Evolutionary conservation across 441 rosid genomes (phyloP).

Genomic region (Croton laevigatus): DNA sequence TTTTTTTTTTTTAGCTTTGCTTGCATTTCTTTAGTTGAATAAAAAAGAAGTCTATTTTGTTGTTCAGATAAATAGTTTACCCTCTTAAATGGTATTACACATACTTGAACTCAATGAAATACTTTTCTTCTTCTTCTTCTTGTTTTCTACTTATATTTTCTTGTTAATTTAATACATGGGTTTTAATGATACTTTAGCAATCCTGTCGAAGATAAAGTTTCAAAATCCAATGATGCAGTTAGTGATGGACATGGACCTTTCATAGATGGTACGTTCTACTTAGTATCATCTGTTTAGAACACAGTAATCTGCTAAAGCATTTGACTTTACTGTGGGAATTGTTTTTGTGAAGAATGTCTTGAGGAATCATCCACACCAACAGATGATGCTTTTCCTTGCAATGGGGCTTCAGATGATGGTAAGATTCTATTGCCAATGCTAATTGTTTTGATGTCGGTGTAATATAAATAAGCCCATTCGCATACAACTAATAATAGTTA

Average conservation of each 20-base stretch:
- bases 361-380: constrained; percentile 22
- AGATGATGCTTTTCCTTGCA: constrained; percentile 25
- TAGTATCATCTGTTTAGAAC: constrained; percentile 13
- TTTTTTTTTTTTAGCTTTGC: no score
- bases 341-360: constrained; percentile 31
- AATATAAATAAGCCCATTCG: not conserved
- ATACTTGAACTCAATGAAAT: no score
- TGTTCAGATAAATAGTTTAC: no score
- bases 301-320: not conserved
- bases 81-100: no score
- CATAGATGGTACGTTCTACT: constrained; percentile 24
- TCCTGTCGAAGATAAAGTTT: constrained; percentile 15
- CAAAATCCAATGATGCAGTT: constrained; percentile 12
- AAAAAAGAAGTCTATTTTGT: no score
- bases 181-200: constrained; percentile 21
- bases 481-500: no score
- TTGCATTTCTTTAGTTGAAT: no score
- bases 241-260: constrained; percentile 14
- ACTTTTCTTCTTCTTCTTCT: not conserved
- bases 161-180: not conserved
- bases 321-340: not conserved
- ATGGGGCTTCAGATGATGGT: constrained; percentile 69
- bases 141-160: not conserved
- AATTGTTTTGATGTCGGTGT: not conserved
- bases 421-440: constrained; percentile 9